A percentile compares a stretch with the other conserved stretches of the same genome.
These are phyloP conservation scores for Truncatella angustata DNA, from an alignment of 2,329 filamentous ascomycete species.

Conservation along the genomic window DNA sequence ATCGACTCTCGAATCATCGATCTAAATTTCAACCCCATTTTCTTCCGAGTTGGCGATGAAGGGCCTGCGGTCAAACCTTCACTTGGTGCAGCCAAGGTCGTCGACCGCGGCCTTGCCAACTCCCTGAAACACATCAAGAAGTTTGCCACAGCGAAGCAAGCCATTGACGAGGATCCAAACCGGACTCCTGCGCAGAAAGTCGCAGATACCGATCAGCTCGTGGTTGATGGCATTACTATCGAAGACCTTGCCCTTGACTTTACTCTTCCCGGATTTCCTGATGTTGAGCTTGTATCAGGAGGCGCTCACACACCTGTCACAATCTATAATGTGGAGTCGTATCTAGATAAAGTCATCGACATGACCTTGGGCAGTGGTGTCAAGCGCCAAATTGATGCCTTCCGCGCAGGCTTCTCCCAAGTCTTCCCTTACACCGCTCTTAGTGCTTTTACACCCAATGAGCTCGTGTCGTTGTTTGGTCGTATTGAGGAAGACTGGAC, in stretches of 20 bases:
- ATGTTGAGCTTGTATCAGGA: conserved; percentile 76
- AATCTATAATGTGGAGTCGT: conserved; percentile 86
- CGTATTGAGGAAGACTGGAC: conserved; percentile 95
- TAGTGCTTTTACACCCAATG: conserved; percentile 90
- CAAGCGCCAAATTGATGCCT: conserved; percentile 84
- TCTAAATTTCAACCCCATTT: conserved; percentile 93
- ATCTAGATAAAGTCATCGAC: conserved; percentile 87
- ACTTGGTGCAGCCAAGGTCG: conserved; percentile 82
- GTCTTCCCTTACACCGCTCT: conserved; percentile 95
- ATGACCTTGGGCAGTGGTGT: conserved; percentile 89
- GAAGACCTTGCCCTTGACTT: conserved; percentile 93
- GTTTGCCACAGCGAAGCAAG: conserved; percentile 79
- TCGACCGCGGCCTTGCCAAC: conserved; percentile 81
- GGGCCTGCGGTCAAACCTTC: conserved; percentile 71
- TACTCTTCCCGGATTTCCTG: conserved; percentile 85
- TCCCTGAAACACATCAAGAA: conserved; percentile 86
- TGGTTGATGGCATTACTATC: conserved; percentile 72
- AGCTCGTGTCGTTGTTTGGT: conserved; percentile 92
- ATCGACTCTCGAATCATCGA: conserved; percentile 97
- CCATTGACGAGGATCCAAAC: conserved; percentile 69
- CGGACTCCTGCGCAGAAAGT: conserved; percentile 70
- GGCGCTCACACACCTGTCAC: conserved; percentile 76
- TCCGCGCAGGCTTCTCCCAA: conserved; percentile 86
- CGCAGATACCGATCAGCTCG: conserved; percentile 65
- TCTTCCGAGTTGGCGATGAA: conserved; percentile 88